Evolutionary conservation across 2,329 filamentous ascomycete species (phyloP).

Genomic region (Fusarium metavorans): DNA sequence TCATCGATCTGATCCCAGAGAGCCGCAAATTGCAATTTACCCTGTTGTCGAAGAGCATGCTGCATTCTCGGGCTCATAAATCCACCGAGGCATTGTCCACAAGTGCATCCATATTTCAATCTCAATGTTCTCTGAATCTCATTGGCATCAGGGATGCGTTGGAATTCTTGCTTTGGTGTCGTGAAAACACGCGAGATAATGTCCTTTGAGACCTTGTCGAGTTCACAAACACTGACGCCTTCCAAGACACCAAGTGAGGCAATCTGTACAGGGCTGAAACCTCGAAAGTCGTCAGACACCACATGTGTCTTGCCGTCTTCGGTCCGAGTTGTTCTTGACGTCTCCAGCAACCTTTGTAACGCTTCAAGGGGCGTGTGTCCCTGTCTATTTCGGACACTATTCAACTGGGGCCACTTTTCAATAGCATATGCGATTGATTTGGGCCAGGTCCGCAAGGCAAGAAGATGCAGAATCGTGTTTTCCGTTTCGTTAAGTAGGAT

Average conservation of each 20-base stretch:
- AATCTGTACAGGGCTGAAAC: neutral
- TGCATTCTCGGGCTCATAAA: neutral
- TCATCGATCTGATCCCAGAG: neutral
- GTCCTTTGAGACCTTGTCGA: neutral
- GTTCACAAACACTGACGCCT: neutral
- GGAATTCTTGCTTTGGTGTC: neutral
- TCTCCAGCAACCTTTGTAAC: neutral
- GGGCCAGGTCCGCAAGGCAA: neutral
- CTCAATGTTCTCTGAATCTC: neutral
- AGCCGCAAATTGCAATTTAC: neutral
- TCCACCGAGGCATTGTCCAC: neutral
- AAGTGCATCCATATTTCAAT: neutral
- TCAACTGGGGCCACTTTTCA: neutral
- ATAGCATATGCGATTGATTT: neutral
- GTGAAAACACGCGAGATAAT: neutral
- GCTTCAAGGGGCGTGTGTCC: neutral
- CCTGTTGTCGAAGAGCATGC: neutral
- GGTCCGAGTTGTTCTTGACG: neutral
- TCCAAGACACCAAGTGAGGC: neutral
- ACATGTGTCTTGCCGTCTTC: neutral
- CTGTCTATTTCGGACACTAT: neutral
- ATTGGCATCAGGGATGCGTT: neutral
- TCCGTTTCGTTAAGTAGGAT: neutral
- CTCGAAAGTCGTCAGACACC: neutral
- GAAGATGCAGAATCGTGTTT: neutral